Evolutionary conservation across 495 filamentous ascomycete genomes (phyloP), one percentile per base, ranked within the genome.

Genomic region (Xylaria bambusicola): DNA sequence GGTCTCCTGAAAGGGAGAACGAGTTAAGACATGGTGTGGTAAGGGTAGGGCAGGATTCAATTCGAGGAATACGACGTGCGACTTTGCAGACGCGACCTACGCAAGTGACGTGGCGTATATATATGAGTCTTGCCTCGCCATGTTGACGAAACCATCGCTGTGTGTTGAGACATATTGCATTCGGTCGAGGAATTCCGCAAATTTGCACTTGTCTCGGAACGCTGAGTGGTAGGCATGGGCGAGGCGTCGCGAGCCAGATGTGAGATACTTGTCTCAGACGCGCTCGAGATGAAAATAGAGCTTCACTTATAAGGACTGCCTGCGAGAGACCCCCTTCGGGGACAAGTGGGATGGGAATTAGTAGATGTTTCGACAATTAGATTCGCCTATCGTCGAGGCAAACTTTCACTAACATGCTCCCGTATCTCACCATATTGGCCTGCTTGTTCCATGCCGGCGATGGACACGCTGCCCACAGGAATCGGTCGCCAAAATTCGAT

Each of bases 41-140:
- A n/a, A n/a, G n/a, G n/a, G n/a, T n/a, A n/a, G n/a, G n/a, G n/a
- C n/a, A n/a, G n/a, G n/a, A n/a, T n/a, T n/a, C n/a, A n/a, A n/a
- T n/a, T n/a, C n/a, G n/a, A n/a, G n/a, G n/a, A n/a, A n/a, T n/a
- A n/a, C 8, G 35, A 33, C 35, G 44, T 42, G 1, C 36, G 26
- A 4, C 4, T 18, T 18, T 33, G 0, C n/a, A 29, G 36, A 13
- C 3, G 6, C 3, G 26, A 10, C 20, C 1, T 6, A 29, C 20
- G 33, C 49, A 15, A n/a, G 20, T 33, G 26, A n/a, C n/a, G 38
- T n/a, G 38, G 9, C 35, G 17, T 54, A 54, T 54, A 54, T 54
- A 54, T 44, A 38, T 38, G 15, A 10, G 13, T 10, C 36, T 8
- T 12, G 17, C 23, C 15, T 33, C 29, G 17, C 23, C 2, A 42